Evolutionary conservation across 352 stramenopile genomes (phyloP), one percentile per base, ranked within the genome.

Genomic region (Phytopythium ostracodes): DNA sequence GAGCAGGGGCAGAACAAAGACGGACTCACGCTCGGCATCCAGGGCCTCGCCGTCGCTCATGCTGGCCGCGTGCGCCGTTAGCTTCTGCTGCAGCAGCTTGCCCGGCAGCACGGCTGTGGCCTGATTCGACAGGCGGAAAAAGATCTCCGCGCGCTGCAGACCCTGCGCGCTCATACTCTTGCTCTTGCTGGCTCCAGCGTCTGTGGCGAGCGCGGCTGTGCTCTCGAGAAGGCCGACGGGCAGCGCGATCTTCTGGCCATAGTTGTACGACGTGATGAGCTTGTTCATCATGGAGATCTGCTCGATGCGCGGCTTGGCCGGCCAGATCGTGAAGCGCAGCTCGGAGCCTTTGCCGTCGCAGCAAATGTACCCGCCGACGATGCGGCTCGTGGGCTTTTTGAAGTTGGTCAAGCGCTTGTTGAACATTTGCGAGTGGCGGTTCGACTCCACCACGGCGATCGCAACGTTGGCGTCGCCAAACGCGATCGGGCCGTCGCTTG

Each of bases 401-500:
- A 91, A 95, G 68, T 95, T 95, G 49, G 73, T 92, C 22, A 95
- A 65, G 46, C 83, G 77, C 63, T 92, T 93, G 64, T 92, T 94
- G 63, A 82, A 93, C 80, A 88, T 86, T 25, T 87, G 70, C 49
- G 83, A 90, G 68, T 93, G 86, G n/a, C 86, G 84, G 56, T 93
- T 91, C 17, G 80, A 89, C 40, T 92, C 84, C 15, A 91, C 68
- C 24, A 94, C 81, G 1, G 73, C 77, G 56, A 94, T 88, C 12
- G 75, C 76, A 1, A 94, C 81, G 60, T 90, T 79, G 7, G 54
- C n/a, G 64, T 94, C 86, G 20, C 86, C 86, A 60, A 82, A 94
- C 57, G 68, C 74, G 58, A 94, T 66, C 5, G 70, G 70, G 0
- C 76, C 76, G 4, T 70, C 56, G 17, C 27, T 9, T 10, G 31